Evolutionary conservation across 176 grass and related monocot species (phyloP).

Genomic region (Carex cristatella): DNA sequence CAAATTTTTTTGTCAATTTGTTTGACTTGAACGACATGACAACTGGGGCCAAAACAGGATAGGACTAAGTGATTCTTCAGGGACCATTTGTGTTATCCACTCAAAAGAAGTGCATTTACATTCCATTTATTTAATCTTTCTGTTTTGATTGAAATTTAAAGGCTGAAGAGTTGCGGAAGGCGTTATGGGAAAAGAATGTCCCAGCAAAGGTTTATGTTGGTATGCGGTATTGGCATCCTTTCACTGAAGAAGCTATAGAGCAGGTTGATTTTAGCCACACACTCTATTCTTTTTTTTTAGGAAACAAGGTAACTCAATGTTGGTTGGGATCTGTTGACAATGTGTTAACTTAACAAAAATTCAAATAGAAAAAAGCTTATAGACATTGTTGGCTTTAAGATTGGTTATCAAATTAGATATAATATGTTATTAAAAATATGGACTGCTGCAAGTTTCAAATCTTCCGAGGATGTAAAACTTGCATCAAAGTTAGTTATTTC

Average conservation of each 20-base stretch:
- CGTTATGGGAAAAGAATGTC: slow-evolving; percentile 79
- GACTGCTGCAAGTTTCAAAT: not conserved
- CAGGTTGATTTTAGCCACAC: slow-evolving; percentile 42
- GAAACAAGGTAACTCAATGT: not conserved
- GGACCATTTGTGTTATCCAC: not conserved
- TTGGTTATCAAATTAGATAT: not conserved
- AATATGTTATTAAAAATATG: not conserved
- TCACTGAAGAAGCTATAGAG: slow-evolving; percentile 99
- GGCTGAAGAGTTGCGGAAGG: slow-evolving; percentile 81
- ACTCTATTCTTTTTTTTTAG: not conserved
- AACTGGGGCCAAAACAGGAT: not conserved
- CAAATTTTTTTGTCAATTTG: not conserved
- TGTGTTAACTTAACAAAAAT: not conserved
- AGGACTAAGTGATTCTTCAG: not conserved
- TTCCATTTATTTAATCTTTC: not conserved
- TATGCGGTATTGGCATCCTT: slow-evolving; percentile 99
- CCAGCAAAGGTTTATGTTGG: slow-evolving; percentile 96
- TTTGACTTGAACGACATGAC: not conserved
- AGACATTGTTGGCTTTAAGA: not conserved
- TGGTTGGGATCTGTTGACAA: not conserved
- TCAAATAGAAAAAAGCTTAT: not conserved
- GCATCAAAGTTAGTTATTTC: not conserved
- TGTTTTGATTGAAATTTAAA: slow-evolving; percentile 24
- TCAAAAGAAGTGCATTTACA: not conserved
- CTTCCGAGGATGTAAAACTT: not conserved